Base-by-base conservation (phyloP, 2,329 filamentous ascomycete genomes). In the Didymella segeticola region DNA sequence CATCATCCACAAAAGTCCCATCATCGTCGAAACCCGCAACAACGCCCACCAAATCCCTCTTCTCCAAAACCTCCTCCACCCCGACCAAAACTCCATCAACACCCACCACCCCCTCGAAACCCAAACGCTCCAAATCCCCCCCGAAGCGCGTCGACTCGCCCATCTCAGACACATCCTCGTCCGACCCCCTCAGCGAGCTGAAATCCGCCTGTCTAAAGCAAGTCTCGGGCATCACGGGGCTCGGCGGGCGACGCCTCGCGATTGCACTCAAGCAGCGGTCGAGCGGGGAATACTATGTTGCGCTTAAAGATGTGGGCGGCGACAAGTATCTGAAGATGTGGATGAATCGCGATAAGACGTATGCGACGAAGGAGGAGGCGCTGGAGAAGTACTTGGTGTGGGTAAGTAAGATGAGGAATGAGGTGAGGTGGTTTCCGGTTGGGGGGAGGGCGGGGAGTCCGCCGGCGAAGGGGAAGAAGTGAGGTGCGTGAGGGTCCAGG, bases 241-340 rank as follows among this genome's bases (percentile, higher is more conserved):
- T 69, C 8, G 57, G 62, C n/a, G 66, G 64, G 8, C 58, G 61
- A 15, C 58, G 53, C 15, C 60, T 69, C 2, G 56, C 63, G 0
- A 49, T 69, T 19, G 58, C 58, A 7, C 43, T 64, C 27, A 62
- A 62, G 39, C 62, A 69, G 37, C 60, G 43, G 9, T 52, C 62
- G 2, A 67, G 62, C 1, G 60, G 61, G 14, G 56, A 53, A 10
- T 69, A 65, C 64, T 69, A 69, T 43, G 66, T 60, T 0, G 66
- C 66, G 2, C 51, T 69, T 8, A 69, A 69, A 33, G 66, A 69
- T 17, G 23, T 52, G 14, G 51, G 53, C n/a, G 57, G 60, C 8
- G 66, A 67, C 39, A 69, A 68, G 46, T 69, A 69, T 30, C 47
- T 69, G 26, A 68, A 67, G 47, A 67, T 68, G 65, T 69, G 66